phyloP scores from a whole-genome alignment of 306 rosid genomes.

The Senna siamea region DNA sequence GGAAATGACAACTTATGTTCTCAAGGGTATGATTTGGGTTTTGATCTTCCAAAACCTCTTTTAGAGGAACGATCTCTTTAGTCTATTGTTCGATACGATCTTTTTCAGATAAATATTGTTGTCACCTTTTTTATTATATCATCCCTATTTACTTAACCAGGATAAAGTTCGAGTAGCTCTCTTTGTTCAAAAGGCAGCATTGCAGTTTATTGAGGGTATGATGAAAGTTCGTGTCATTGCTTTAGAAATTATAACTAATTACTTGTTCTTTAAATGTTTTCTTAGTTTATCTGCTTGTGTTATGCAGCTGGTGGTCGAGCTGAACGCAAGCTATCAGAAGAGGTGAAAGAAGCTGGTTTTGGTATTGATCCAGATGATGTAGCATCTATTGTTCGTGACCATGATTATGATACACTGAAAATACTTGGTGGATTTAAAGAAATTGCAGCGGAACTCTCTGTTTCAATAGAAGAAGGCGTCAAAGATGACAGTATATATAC shows the following conservation, averaged over 20 bases:
- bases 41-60: too few species aligned
- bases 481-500: conserved; percentile 42
- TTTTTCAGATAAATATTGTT: conserved; percentile 6
- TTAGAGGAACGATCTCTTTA: not conserved
- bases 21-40: not conserved
- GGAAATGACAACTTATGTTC: conserved; percentile 1
- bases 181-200: conserved; percentile 63
- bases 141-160: conserved; percentile 45
- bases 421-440: conserved; percentile 58
- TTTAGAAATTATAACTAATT: conserved; percentile 24
- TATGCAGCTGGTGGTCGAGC: conserved; percentile 55
- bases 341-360: conserved; percentile 67
- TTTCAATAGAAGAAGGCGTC: conserved; percentile 62
- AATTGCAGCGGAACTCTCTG: conserved; percentile 55
- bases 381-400: conserved; percentile 68
- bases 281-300: conserved; percentile 37
- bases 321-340: conserved; percentile 64
- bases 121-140: conserved; percentile 35
- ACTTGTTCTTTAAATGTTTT: conserved; percentile 24
- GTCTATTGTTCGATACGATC: not conserved
- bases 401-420: conserved; percentile 51
- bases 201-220: conserved; percentile 71
- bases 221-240: conserved; percentile 1
- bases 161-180: conserved; percentile 67
- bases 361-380: conserved; percentile 85